Base-by-base conservation (phyloP, 352 stramenopile genomes). In the Phytophthora hibernalis region DNA sequence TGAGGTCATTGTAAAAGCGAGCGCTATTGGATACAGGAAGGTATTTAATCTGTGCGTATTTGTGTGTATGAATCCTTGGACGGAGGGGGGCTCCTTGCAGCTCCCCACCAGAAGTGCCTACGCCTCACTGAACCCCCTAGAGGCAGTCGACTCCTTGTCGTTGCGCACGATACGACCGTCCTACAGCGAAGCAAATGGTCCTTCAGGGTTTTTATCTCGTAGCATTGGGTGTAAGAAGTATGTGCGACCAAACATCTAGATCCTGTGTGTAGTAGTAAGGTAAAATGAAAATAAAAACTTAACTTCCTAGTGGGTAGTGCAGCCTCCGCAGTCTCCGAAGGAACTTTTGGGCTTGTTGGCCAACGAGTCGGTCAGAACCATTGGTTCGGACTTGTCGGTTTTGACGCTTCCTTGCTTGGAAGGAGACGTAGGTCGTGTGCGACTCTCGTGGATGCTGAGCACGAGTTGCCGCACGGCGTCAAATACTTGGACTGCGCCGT, bases 201-300 rank as follows among this genome's bases (percentile, higher is more conserved):
- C 84, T 91, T 75, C 84, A 92, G 84, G 84, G 84, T 92, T 92
- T 92, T 92, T 91, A 89, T 89, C 84, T 86, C 84, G 53, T 91
- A 93, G 79, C 73, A 89, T 93, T 93, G 84, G 82, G 84, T 87
- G 71, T 87, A 83, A 91, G 74, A 93, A 93, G 84, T 93, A 93
- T 92, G 84, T 90, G 84, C 35, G 84, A 73, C 84, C 84, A 90
- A 42, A 91, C 84, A 92, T 66, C 28, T 16, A 10, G 15, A 16
- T 33, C 28, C 28, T 33, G 28, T 12, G 28, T 33, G 28, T 33
- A 16, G 21, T 15, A 35, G 22, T 37, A 52, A 2, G 24, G 21
- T 28, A 51, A 21, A 33, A 20, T 35, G 15, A 12, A 8, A 44
- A 44, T 20, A 22, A 21, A 18, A 44, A 10, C 1, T 12, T 5